phyloP scores from a whole-genome alignment of 108 stramenopile species.

The Stephanodiscus triporus region DNA sequence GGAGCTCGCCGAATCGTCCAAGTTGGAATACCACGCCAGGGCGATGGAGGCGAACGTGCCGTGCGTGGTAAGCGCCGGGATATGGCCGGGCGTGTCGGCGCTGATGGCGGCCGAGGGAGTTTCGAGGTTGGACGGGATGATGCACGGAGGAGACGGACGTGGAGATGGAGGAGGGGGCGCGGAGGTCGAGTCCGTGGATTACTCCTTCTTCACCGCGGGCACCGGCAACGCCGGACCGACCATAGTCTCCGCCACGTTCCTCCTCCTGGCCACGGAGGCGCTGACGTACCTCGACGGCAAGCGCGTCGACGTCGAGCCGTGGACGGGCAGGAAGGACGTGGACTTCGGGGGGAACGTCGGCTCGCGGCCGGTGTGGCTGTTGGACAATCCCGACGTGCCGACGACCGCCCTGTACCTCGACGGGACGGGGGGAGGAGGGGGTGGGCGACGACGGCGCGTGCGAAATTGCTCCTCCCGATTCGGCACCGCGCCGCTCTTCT shows the following conservation, averaged over 20 bases:
- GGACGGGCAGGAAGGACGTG: conserved; percentile 42
- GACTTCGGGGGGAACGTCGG: conserved; percentile 63
- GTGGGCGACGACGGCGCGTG: neutral
- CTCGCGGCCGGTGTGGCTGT: conserved; percentile 55
- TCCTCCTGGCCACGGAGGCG: conserved; percentile 74
- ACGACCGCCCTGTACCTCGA: conserved; percentile 47
- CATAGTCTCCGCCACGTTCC: conserved; percentile 81
- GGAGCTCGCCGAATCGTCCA: conserved; percentile 65
- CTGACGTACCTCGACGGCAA: conserved; percentile 61
- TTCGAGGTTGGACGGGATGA: conserved; percentile 35
- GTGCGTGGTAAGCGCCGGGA: conserved; percentile 56
- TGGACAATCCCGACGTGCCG: conserved; percentile 80
- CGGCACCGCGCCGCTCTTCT: conserved; percentile 79
- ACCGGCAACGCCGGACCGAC: conserved; percentile 86
- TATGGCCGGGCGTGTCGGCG: conserved; percentile 63
- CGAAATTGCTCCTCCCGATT: conserved; percentile 60
- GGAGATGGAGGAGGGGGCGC: neutral
- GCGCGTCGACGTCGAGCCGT: conserved; percentile 45
- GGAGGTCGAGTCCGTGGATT: conserved; percentile 53
- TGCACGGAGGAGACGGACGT: neutral
- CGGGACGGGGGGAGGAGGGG: neutral
- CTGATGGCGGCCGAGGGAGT: conserved; percentile 51
- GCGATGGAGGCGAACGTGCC: conserved; percentile 49
- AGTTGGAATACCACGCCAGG: conserved; percentile 28
- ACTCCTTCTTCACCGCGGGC: conserved; percentile 84